Evolutionary conservation across 768 basidiomycete species (phyloP), one percentile per base, ranked within the genome.

Genomic region (Boletus vinaceobasis): DNA sequence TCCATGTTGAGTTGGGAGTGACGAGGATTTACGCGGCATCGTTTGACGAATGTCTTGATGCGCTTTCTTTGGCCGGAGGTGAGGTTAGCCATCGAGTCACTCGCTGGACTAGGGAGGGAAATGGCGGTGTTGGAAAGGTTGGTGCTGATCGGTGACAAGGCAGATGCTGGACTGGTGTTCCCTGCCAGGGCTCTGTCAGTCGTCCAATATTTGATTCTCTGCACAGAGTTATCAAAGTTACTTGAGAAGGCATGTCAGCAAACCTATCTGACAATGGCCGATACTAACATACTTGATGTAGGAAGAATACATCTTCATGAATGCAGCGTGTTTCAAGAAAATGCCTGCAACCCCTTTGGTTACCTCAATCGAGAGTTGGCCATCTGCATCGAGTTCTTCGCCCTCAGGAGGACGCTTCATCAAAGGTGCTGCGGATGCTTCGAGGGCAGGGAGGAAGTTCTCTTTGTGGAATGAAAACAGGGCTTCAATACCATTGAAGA

Each of bases 241-340:
- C 92, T 94, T 63, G 35, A 58, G 29, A 43, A 32, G 29, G 51
- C 17, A 35, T 49, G 52, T 60, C 38, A 69, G 60, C 52, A 52
- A 35, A 50, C 37, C 13, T 15, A 43, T 33, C 39, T 46, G 47
- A 46, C 35, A 46, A 37, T 54, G 9, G 56, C 9, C 38, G 58
- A 45, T 48, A 52, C 9, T 3, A 37, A 73, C 88, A 67, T 69
- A 93, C 92, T 98, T 98, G 79, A 96, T 96, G 69, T 98, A 99
- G 42, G 88, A 90, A 32, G 93, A 94, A 70, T 99, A 99, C 89
- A 98, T 98, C 75, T 79, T 91, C 91, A 99, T 93, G 77, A 98
- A 98, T 5, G 96, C 93, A 31, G 93, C 91, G 71, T 99, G 94
- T 50, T 88, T 90, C 51, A 92, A 75, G 72, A 98, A 99, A 44